Base-by-base conservation (phyloP, 192 early-diverging fungal genomes). In the Rhizoclosmatium globosum region DNA sequence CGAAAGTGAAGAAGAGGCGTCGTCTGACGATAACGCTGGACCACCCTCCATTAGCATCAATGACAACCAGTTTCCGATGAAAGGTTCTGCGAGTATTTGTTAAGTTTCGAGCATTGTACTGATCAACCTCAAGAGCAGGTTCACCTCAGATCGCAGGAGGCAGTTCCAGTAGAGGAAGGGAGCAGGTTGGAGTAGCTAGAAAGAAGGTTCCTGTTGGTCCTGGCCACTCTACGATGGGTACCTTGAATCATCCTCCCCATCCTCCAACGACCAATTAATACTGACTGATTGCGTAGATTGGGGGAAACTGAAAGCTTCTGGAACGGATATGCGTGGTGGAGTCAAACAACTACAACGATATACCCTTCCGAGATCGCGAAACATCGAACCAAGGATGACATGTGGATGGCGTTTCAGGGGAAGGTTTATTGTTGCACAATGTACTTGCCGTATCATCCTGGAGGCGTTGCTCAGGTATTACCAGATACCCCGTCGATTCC, bases 401-500 rank as follows among this genome's bases (percentile, higher is more conserved):
- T 92, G 48, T 97, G 98, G 96, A 95, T 95, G 74, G 92, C 93
- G 17, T 87, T 98, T 57, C 89, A 91, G 31, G 94, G 95, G 39
- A 96, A 95, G 79, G 92, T 99, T 1, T 99, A 97, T 85, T 97
- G 97, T 79, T 87, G 95, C 57, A 97, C 96, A 42, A 83, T 90
- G 3, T 98, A 98, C 82, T 38, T 96, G 17, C 91, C 94, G 50
- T 99, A 94, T 81, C 96, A 97, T 82, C 96, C 95, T 43, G 97
- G 98, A 41, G 98, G 96, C 57, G 87, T 74, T 23, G 75, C 68
- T 23, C 86, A 89, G 79, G 60, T 62, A 39, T 39, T 31, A 31
- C 31, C 31, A 0, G 31, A 31, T 31, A 31, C 31, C 31, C 31
- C 31, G 31, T 31, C 31, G 31, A 31, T 31, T 31, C 31, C 31